Evolutionary conservation across 225 moss, liverwort and hornwort genomes (phyloP), one percentile per base, ranked within the genome.

Genomic region (Physcomitrium patens): DNA sequence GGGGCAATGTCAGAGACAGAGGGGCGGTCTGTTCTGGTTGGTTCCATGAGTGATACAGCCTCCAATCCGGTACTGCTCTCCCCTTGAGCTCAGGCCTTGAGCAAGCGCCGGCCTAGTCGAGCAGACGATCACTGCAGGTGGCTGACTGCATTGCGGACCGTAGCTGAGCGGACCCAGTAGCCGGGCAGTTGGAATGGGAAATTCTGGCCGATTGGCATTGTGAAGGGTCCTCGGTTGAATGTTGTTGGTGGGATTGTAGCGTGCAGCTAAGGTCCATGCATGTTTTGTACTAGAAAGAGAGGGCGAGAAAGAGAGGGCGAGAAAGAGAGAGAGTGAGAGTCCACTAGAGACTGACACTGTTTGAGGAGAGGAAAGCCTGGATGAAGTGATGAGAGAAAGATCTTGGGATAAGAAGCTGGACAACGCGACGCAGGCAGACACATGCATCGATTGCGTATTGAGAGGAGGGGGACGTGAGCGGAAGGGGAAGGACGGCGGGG

Each of bases 371-470:
- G 51, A 37, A 47, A 75, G 60, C 31, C 70, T 43, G 24, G 63
- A 54, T n/a, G 50, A 59, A 75, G 53, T 26, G 76, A 64, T 48
- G 77, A 63, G 49, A 70, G 11, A 51, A 18, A 71, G 57, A 81
- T 85, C 78, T 81, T 75, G 81, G 61, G 78, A 67, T 57, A 75
- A 75, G 74, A 68, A 59, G 50, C 23, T 24, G 18, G 71, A 46
- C 41, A 58, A 43, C 66, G 59, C 26, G 23, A 27, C 59, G 31
- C 58, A 48, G 69, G 73, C 69, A 80, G 69, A 23, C 80, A 51
- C 67, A 74, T 85, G 75, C 48, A 81, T 78, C 80, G 66, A 61
- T 60, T 73, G 83, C 72, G 60, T 15, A 56, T 79, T 50, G 61
- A 50, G 74, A 27, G 57, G 42, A 37, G 19, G 0, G 68, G 37